These are phyloP conservation scores for Buddleja alternifolia DNA, from an alignment of 257 asterid genomes.

Conservation along the genomic window DNA sequence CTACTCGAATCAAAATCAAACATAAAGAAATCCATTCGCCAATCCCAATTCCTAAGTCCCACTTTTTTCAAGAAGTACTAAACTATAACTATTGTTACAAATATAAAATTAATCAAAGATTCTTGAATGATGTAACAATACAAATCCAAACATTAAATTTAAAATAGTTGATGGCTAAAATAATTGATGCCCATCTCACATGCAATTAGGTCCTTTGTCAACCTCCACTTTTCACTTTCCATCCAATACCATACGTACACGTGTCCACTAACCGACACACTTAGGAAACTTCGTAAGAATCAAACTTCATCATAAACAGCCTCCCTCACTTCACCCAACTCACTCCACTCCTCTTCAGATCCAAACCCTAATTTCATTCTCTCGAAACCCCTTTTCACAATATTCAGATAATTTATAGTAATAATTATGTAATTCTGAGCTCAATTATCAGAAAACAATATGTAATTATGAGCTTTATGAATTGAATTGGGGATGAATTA, in stretches of 20 bases:
- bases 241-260: constrained; percentile 21
- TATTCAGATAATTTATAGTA: too few relatives aligned
- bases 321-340: constrained; percentile 8
- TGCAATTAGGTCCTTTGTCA: constrained; percentile 15
- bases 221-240: not conserved
- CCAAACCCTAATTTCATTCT: not conserved
- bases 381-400: not conserved
- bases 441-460: too few relatives aligned
- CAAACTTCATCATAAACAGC: not conserved
- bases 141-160: not conserved
- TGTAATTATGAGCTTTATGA: constrained; percentile 34
- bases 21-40: too few relatives aligned
- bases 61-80: too few relatives aligned
- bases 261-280: constrained; percentile 33
- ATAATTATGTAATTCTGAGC: too few relatives aligned
- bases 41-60: too few relatives aligned
- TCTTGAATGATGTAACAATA: not conserved
- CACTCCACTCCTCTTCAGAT: constrained; percentile 26
- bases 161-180: not conserved
- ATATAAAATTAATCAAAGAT: not conserved
- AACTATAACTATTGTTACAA: too few relatives aligned
- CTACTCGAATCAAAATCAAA: too few relatives aligned
- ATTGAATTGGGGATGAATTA: constrained; percentile 36
- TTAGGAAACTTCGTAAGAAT: constrained; percentile 9
- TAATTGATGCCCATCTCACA: not conserved